phyloP scores from a whole-genome alignment of 2,329 filamentous ascomycete species.

The Neodidymelliopsis sp. region DNA sequence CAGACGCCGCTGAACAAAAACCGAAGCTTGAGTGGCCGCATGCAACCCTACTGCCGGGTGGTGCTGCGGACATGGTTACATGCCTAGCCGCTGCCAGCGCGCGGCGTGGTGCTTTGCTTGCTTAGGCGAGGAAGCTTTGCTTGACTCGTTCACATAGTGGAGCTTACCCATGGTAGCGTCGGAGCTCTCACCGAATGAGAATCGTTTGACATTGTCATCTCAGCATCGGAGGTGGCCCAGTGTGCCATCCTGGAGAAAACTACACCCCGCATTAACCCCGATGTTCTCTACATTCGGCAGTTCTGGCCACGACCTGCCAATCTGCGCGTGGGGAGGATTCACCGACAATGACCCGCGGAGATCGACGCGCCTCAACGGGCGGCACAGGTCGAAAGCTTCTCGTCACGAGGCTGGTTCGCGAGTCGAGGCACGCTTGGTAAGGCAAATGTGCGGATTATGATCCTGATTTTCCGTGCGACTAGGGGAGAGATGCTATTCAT shows the following conservation, averaged over 20 bases:
- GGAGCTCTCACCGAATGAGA: slow-evolving; percentile 11
- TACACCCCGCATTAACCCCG: slow-evolving; percentile 15
- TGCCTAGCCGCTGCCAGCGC: slow-evolving; percentile 16
- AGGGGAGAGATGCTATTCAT: no score
- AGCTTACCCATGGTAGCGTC: slow-evolving; percentile 22
- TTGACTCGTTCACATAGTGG: slow-evolving; percentile 13
- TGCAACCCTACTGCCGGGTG: slow-evolving; percentile 2
- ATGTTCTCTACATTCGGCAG: slow-evolving; percentile 8
- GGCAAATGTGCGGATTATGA: not conserved
- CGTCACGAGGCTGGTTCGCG: slow-evolving; percentile 11
- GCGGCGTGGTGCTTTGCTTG: slow-evolving; percentile 14
- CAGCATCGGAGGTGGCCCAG: slow-evolving; percentile 7
- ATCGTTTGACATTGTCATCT: not conserved
- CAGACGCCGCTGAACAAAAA: slow-evolving; percentile 18
- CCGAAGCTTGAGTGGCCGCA: slow-evolving; percentile 17
- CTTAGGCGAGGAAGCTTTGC: slow-evolving; percentile 20
- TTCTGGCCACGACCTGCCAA: slow-evolving; percentile 6
- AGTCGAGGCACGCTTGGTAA: not conserved
- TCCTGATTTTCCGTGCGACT: slow-evolving; percentile 2
- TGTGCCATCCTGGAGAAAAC: not conserved
- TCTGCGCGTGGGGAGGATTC: slow-evolving; percentile 1
- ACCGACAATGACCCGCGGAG: slow-evolving; percentile 15
- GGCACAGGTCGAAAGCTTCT: not conserved
- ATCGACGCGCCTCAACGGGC: slow-evolving; percentile 1
- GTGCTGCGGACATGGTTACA: slow-evolving; percentile 13